Evolutionary conservation across 2,329 filamentous ascomycete species (phyloP).

Genomic region (Penicillium sp.): DNA sequence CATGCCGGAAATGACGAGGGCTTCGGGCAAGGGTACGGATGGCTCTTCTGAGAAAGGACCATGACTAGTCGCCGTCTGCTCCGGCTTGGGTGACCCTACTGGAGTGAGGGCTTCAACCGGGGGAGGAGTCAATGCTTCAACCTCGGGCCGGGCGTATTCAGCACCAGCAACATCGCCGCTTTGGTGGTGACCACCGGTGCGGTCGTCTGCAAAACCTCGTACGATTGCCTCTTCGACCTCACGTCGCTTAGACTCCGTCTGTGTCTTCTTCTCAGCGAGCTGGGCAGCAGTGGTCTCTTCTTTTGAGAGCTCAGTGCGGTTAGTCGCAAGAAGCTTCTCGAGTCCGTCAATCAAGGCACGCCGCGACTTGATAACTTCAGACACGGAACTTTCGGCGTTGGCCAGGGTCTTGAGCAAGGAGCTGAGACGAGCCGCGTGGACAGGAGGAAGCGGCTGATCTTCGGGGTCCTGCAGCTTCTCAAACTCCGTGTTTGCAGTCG

Average conservation of each 20-base stretch:
- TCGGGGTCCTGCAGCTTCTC: conserved; percentile 77
- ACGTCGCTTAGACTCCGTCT: conserved; percentile 80
- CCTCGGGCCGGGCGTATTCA: conserved; percentile 66
- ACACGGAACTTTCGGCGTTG: conserved; percentile 84
- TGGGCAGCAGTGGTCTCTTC: conserved; percentile 71
- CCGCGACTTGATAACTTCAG: conserved; percentile 86
- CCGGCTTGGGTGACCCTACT: conserved; percentile 52
- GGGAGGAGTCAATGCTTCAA: conserved; percentile 87
- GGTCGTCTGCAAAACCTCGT: conserved; percentile 70
- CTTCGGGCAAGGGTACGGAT: conserved; percentile 12
- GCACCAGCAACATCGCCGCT: conserved; percentile 34
- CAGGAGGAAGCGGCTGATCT: conserved; percentile 77
- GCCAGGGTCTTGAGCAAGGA: conserved; percentile 88
- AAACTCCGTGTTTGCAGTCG: conserved; percentile 78
- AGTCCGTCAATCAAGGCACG: conserved; percentile 76
- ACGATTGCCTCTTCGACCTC: conserved; percentile 93
- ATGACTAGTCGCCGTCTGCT: conserved; percentile 37
- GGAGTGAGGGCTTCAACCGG: conserved; percentile 62
- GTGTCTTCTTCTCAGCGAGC: conserved; percentile 67
- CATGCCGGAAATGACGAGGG: conserved; percentile 25
- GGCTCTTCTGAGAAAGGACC: conserved; percentile 23
- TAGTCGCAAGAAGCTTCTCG: conserved; percentile 78
- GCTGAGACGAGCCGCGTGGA: conserved; percentile 87
- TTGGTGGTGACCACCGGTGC: conserved; percentile 51
- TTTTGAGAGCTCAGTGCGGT: conserved; percentile 68